Percentiles rank a stretch among this genome's conserved stretches.
Conservation (phyloP, 2,329 filamentous ascomycete genomes). For the Calonectria hawksworthii region DNA sequence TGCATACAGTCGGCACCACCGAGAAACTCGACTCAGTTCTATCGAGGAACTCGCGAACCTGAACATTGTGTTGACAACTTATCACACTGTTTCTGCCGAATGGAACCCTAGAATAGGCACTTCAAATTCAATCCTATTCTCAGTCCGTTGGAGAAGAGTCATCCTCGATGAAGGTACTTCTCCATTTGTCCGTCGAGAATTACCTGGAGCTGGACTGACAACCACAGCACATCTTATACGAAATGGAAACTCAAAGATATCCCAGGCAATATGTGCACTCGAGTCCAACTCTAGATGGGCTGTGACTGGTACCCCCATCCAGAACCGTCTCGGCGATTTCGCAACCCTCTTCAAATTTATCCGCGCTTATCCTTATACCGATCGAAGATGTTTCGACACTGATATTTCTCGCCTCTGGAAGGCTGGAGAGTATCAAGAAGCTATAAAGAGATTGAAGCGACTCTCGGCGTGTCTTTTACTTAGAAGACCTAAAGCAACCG, state of each 20-base stretch:
- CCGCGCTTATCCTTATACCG: conserved; percentile 55
- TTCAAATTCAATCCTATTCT: conserved; percentile 47
- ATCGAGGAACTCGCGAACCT: conserved; percentile 26
- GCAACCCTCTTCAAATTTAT: conserved; percentile 59
- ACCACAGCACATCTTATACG: conserved; percentile 33
- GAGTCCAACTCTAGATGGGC: conserved; percentile 57
- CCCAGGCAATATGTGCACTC: conserved; percentile 54
- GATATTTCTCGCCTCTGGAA: conserved; percentile 54
- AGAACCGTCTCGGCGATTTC: conserved; percentile 61
- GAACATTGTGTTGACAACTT: conserved; percentile 57
- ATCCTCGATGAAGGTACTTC: conserved; percentile 37
- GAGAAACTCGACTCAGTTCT: conserved; percentile 38
- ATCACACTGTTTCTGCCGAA: conserved; percentile 56
- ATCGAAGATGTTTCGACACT: conserved; percentile 27
- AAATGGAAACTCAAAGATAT: conserved; percentile 31
- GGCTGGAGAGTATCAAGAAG: conserved; percentile 50
- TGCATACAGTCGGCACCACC: conserved; percentile 48
- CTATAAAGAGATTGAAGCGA: conserved; percentile 55
- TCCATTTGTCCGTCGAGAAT: fast-evolving
- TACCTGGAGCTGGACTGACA: background rate
- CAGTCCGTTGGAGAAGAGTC: conserved; percentile 50
- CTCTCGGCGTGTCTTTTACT: conserved; percentile 56
- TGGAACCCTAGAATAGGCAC: conserved; percentile 41
- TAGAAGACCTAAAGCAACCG: conserved; percentile 54
- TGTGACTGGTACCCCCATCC: conserved; percentile 64